Conservation (phyloP, 1,139 yeast species). For the Scheffersomyces segobiensis region DNA sequence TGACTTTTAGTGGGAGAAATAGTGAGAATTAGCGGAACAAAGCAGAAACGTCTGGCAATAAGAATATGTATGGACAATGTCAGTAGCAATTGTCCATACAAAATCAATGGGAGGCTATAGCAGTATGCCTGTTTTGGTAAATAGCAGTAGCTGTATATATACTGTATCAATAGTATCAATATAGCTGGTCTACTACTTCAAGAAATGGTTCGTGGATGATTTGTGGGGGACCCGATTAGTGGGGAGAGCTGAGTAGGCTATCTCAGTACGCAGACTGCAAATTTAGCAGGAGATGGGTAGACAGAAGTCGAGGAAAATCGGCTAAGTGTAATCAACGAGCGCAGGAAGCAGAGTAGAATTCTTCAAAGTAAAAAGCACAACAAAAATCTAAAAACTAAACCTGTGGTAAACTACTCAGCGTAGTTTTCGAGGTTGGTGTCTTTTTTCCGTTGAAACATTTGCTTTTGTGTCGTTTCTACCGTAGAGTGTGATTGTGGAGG, state of each 20-base stretch:
- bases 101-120: not conserved
- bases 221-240: not conserved
- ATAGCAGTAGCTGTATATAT: too few relatives aligned
- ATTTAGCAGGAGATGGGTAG: not conserved
- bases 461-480: not conserved
- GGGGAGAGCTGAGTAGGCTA: not conserved
- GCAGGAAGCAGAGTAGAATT: not conserved
- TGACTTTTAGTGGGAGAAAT: not conserved
- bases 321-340: not conserved
- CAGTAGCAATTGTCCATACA: not conserved
- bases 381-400: not conserved
- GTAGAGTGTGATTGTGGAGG: not conserved
- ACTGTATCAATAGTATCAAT: not conserved
- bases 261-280: not conserved
- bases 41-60: not conserved
- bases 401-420: not conserved
- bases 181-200: not conserved
- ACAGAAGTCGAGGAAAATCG: not conserved
- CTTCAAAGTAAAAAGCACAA: not conserved
- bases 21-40: not conserved
- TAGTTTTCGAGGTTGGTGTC: not conserved
- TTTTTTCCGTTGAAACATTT: not conserved
- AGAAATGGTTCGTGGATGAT: not conserved
- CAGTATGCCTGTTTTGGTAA: not conserved
- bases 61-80: not conserved